A percentile compares a stretch with the other conserved stretches of the same genome.
Evolutionary conservation across 2,329 filamentous ascomycete species (phyloP).

Genomic region (Pseudogymnoascus pannorum): DNA sequence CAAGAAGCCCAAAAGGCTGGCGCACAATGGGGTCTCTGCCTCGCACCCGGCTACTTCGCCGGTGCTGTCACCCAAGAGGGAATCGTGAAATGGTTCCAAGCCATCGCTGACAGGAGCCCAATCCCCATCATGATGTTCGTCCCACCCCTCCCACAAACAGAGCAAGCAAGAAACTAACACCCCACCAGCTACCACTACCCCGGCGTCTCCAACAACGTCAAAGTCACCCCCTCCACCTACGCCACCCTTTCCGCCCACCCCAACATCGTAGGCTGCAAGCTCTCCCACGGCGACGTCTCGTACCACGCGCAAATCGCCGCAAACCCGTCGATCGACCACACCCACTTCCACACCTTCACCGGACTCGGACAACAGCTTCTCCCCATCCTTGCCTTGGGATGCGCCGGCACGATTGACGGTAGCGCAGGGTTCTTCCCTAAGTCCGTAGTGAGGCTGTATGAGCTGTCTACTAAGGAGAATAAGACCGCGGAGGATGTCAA

Average conservation of each 20-base stretch:
- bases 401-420: slow-evolving; percentile 59
- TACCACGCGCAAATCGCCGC: slow-evolving; percentile 54
- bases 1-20: slow-evolving; percentile 45
- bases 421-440: slow-evolving; percentile 59
- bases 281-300: slow-evolving; percentile 62
- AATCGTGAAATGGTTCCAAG: slow-evolving; percentile 52
- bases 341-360: slow-evolving; percentile 53
- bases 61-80: slow-evolving; percentile 49
- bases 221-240: slow-evolving; percentile 50
- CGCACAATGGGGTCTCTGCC: slow-evolving; percentile 54
- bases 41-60: slow-evolving; percentile 61
- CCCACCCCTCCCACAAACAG: background rate
- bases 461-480: slow-evolving; percentile 34
- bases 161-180: too few relatives aligned
- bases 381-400: slow-evolving; percentile 54
- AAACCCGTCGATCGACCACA: slow-evolving; percentile 51
- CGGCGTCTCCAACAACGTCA: slow-evolving; percentile 58
- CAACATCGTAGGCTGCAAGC: slow-evolving; percentile 63
- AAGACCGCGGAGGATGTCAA: slow-evolving; percentile 36
- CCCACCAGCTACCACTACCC: slow-evolving; percentile 46
- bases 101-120: slow-evolving; percentile 52
- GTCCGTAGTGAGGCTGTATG: slow-evolving; percentile 50
- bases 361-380: slow-evolving; percentile 60
- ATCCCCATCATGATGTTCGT: slow-evolving; percentile 52
- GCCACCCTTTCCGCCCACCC: slow-evolving; percentile 50